Conservation (phyloP, 1,284 basidiomycete genomes). For the Puccinia brachypodii region DNA sequence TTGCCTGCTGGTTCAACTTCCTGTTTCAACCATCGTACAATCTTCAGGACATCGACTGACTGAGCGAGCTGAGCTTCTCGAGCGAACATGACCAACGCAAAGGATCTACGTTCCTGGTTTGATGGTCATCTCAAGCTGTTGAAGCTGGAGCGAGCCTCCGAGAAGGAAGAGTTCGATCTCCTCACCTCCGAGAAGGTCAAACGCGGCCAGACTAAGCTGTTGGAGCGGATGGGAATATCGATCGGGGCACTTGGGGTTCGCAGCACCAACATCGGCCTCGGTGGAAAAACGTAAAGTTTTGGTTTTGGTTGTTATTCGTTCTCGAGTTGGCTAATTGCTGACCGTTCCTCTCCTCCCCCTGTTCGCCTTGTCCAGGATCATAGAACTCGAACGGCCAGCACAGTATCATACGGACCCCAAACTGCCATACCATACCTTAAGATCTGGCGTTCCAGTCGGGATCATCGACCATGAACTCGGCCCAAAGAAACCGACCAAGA, state of each 20-base stretch:
- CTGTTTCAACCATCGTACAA: too few relatives aligned
- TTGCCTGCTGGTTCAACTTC: too few relatives aligned
- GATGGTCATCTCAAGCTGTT: slow-evolving; percentile 70
- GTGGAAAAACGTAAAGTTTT: slow-evolving; percentile 74
- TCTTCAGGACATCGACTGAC: too few relatives aligned
- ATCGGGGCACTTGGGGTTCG: slow-evolving; percentile 71
- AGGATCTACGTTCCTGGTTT: slow-evolving; percentile 66
- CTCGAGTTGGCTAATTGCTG: slow-evolving; percentile 19
- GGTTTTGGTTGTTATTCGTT: background rate
- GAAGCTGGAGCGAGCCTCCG: slow-evolving; percentile 71
- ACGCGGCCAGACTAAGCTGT: slow-evolving; percentile 63
- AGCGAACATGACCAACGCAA: slow-evolving; percentile 3
- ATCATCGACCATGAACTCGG: slow-evolving; percentile 52
- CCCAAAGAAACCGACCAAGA: slow-evolving; percentile 59
- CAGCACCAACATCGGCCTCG: slow-evolving; percentile 74
- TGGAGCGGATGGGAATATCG: slow-evolving; percentile 83
- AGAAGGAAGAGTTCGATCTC: slow-evolving; percentile 76
- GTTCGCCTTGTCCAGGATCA: slow-evolving; percentile 62
- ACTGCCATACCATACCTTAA: slow-evolving; percentile 81
- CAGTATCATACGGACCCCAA: slow-evolving; percentile 71
- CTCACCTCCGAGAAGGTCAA: slow-evolving; percentile 77
- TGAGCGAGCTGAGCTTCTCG: too few relatives aligned
- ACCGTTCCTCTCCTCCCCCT: background rate
- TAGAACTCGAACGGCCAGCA: slow-evolving; percentile 79
- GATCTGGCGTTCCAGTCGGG: slow-evolving; percentile 59